Conservation (phyloP, 306 rosid species). For the Macrotyloma uniflorum region DNA sequence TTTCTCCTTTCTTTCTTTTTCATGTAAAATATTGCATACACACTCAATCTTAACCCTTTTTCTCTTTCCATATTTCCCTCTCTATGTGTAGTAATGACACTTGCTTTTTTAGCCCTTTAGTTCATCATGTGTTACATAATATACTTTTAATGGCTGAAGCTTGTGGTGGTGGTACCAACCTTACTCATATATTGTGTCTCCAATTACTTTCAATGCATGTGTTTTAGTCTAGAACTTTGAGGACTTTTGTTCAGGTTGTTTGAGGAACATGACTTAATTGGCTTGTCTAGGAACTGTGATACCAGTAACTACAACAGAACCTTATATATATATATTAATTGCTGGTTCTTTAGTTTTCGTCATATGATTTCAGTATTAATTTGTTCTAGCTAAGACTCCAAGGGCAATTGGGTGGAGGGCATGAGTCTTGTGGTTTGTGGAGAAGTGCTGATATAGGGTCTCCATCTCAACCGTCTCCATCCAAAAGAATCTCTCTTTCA, state of each 20-base stretch:
- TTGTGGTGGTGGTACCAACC: not conserved
- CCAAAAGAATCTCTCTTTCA: slow-evolving; percentile 43
- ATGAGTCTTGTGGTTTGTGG: slow-evolving; percentile 31
- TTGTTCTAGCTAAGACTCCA: slow-evolving; percentile 16
- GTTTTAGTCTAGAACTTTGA: not conserved
- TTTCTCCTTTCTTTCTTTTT: slow-evolving; percentile 17
- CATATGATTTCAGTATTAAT: not conserved
- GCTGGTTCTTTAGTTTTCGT: not conserved
- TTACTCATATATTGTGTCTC: not conserved
- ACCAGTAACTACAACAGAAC: not conserved
- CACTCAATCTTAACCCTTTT: not conserved
- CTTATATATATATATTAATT: not conserved
- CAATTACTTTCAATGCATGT: not conserved
- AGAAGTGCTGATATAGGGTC: slow-evolving; percentile 30
- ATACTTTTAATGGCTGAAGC: not conserved
- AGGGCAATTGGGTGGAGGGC: slow-evolving; percentile 10
- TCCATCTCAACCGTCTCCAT: slow-evolving; percentile 39
- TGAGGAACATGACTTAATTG: not conserved
- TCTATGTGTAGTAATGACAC: not conserved
- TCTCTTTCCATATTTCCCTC: not conserved
- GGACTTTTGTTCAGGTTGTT: not conserved
- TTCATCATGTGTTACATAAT: not conserved
- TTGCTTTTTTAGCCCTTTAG: not conserved
- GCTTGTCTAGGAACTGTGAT: slow-evolving; percentile 27
- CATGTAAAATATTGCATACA: not conserved